Percentiles rank a stretch among this genome's conserved stretches.
These are phyloP conservation scores for Chaetomiaceae sp. DNA, from an alignment of 2,329 filamentous ascomycete species.

Conservation along the genomic window DNA sequence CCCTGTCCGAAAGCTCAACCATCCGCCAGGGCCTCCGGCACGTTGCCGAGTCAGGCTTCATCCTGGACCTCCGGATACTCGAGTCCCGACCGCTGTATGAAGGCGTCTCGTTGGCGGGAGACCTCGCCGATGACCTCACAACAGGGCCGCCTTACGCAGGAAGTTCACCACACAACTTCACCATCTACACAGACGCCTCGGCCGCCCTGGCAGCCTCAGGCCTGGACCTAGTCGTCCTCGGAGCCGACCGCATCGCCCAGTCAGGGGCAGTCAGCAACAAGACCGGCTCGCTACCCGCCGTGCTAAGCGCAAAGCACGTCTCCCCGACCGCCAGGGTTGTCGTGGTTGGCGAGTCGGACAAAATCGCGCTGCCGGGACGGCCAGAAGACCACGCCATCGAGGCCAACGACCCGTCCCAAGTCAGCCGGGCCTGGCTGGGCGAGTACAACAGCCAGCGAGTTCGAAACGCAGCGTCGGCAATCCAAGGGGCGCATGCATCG, in stretches of 20 bases:
- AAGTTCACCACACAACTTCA: constrained; percentile 37
- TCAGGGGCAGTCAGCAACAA: constrained; percentile 63
- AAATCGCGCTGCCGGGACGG: constrained; percentile 48
- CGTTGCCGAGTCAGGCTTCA: constrained; percentile 34
- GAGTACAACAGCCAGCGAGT: constrained; percentile 27
- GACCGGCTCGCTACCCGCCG: constrained; percentile 56
- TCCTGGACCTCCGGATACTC: constrained; percentile 54
- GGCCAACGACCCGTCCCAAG: constrained; percentile 49
- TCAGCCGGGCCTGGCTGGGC: constrained; percentile 45
- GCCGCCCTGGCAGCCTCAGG: constrained; percentile 47
- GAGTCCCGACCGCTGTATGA: constrained; percentile 66
- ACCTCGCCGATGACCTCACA: constrained; percentile 32
- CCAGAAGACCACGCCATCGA: constrained; percentile 43
- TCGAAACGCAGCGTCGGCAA: constrained; percentile 18
- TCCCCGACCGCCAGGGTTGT: constrained; percentile 45
- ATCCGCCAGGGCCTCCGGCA: constrained; percentile 47
- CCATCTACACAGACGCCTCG: constrained; percentile 57
- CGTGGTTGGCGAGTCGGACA: constrained; percentile 57
- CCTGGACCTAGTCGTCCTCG: constrained; percentile 58
- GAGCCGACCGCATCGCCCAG: constrained; percentile 58
- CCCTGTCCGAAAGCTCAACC: constrained; percentile 60
- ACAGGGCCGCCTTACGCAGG: background rate
- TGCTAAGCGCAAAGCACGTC: constrained; percentile 50
- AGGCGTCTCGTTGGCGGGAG: constrained; percentile 53
- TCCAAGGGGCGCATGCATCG: background rate